Base-by-base conservation (phyloP, 768 basidiomycete species). In the Boletus coccyginus region DNA sequence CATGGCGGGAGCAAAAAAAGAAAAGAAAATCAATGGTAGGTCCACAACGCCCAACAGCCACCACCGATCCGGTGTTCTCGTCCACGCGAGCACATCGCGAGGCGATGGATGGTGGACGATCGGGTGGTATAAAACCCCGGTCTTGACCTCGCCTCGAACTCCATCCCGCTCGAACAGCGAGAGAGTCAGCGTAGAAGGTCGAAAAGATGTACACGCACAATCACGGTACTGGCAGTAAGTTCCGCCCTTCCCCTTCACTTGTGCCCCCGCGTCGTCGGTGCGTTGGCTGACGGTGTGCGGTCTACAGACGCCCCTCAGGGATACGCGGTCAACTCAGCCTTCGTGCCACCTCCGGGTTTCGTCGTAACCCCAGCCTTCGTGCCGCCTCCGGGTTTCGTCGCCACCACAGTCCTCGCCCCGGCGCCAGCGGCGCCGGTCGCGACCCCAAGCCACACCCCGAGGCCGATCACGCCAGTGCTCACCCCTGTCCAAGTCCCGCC, bases 401-500 rank as follows among this genome's bases (percentile, higher is more conserved):
- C 38, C 17, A 7, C 17, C n/a, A 10, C 43, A 8, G 5, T 24
- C 29, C 24, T 38, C 14, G 11, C 27, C 47, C 44, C 21, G 4
- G 13, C 16, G 27, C 27, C 41, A 10, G 35, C 13, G 35, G 35
- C 6, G 13, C 13, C 38, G 4, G 6, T 16, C 42, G 14, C 45
- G 17, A 21, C 50, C 7, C 41, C 29, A 0, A 36, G 24, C 4
- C 43, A 11, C 27, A 42, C 38, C 8, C 50, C 41, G 21, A 46
- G 51, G 3, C 58, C 61, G 6, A 41, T n/a, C 32, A 42, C 52
- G 4, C 46, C 51, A 11, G 32, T 44, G 41, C 59, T 62, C 8
- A 31, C 10, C 14, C 50, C 57, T 3, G 56, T 68, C 24, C 58
- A 42, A 16, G 65, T 66, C 17, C 66, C 66, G 0, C 29, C 57